A percentile compares a stretch with the other conserved stretches of the same genome.
These are phyloP conservation scores for Skeletonema potamos DNA, from an alignment of 108 stramenopile genomes.

Conservation along the genomic window DNA sequence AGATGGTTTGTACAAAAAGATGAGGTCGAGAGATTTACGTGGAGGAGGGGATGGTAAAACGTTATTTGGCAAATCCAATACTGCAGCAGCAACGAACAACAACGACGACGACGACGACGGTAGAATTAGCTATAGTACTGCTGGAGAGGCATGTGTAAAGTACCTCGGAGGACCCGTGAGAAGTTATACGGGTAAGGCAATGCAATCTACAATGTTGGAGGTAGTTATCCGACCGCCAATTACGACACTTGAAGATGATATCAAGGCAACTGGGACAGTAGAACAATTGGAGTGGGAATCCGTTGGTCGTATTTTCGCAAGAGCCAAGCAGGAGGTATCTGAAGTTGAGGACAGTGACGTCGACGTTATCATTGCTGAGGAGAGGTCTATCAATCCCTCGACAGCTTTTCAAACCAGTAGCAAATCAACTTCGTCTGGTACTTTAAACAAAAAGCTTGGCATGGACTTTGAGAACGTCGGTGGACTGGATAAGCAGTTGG, in stretches of 20 bases:
- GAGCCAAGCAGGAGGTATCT: constrained; percentile 19
- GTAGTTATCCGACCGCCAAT: constrained; percentile 76
- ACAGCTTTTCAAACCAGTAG: background rate
- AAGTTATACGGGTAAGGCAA: constrained; percentile 61
- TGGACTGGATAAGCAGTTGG: constrained; percentile 72
- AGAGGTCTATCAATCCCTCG: background rate
- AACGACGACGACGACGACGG: constrained; percentile 24
- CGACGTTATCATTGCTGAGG: constrained; percentile 7
- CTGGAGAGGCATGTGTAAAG: constrained; percentile 67
- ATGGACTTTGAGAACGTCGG: constrained; percentile 83
- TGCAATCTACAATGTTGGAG: constrained; percentile 65
- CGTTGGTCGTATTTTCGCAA: constrained; percentile 26
- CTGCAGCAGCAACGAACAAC: background rate
- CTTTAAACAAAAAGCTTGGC: constrained; percentile 64
- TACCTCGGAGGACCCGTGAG: constrained; percentile 74
- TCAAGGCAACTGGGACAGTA: constrained; percentile 31
- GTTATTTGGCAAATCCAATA: constrained; percentile 2
- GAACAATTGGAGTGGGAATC: constrained; percentile 41
- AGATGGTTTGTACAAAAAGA: constrained; percentile 56
- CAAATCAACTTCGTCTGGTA: constrained; percentile 2
- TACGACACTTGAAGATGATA: constrained; percentile 43
- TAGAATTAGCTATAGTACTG: constrained; percentile 24
- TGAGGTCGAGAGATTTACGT: constrained; percentile 51
- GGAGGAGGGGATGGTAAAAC: constrained; percentile 71
- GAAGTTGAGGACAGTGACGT: constrained; percentile 21